A percentile compares a stretch with the other conserved stretches of the same genome.
Evolutionary conservation across 192 early-diverging fungal species (phyloP).

Genomic region (Podila minutissima): DNA sequence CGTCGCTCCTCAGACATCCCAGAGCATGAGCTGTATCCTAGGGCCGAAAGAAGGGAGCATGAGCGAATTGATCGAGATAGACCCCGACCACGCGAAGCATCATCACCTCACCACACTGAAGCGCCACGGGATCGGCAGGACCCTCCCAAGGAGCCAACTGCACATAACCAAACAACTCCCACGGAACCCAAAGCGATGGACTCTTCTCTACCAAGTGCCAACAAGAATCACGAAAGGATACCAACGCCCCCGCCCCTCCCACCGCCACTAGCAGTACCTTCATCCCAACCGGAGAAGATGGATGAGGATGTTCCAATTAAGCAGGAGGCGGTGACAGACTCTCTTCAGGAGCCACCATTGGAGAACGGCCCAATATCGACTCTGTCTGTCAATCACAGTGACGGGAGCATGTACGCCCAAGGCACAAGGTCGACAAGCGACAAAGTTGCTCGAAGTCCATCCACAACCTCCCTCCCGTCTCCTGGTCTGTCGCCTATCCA

Average conservation of each 20-base stretch:
- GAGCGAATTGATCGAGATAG: no score
- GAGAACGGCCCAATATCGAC: no score
- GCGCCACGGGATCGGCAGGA: background rate
- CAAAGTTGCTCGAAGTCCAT: slow-evolving; percentile 12
- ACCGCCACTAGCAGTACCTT: background rate
- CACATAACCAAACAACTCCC: background rate
- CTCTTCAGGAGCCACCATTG: background rate
- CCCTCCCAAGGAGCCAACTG: background rate
- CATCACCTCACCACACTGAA: no score
- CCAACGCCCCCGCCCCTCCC: background rate
- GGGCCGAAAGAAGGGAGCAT: no score
- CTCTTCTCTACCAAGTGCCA: no score
- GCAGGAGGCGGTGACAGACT: background rate
- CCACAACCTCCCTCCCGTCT: slow-evolving; percentile 22
- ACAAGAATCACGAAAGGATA: no score
- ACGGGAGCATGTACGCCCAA: no score
- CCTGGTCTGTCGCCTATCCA: slow-evolving; percentile 13
- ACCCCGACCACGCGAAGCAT: no score
- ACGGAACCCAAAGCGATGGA: background rate
- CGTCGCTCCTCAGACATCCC: no score
- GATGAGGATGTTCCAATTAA: background rate
- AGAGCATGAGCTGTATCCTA: no score
- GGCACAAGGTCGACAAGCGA: background rate
- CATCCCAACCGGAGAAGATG: background rate
- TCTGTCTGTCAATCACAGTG: no score